These are phyloP conservation scores for Hypholoma fasciculare DNA, from an alignment of 768 basidiomycete species.

Conservation along the genomic window DNA sequence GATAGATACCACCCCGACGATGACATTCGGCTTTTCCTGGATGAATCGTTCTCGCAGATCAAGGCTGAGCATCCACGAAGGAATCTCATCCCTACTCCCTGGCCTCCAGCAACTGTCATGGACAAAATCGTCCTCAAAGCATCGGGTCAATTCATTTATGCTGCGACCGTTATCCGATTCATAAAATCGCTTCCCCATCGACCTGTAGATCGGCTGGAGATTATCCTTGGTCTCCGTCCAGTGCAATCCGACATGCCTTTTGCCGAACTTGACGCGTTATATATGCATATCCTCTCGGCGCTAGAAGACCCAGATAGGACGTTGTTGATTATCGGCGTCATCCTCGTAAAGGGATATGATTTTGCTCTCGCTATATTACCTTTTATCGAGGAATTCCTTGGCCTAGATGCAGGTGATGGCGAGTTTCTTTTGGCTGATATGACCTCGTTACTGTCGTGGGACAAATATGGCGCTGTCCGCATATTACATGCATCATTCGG, in stretches of 20 bases:
- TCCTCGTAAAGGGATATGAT: neutral
- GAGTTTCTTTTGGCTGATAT: neutral
- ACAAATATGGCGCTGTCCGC: neutral
- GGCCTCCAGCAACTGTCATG: neutral
- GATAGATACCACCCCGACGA: neutral
- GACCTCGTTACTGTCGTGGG: neutral
- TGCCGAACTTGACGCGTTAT: constrained; percentile 9
- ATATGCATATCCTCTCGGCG: neutral
- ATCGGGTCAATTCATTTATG: constrained; percentile 17
- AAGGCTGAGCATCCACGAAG: constrained; percentile 3
- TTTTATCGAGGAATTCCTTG: neutral
- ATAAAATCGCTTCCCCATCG: neutral
- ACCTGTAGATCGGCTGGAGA: constrained; percentile 4
- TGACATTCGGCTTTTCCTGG: constrained; percentile 7
- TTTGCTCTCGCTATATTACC: neutral
- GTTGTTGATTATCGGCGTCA: neutral
- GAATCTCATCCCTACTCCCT: neutral
- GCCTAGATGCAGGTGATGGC: neutral
- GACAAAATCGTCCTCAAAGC: constrained; percentile 3
- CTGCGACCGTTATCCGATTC: constrained; percentile 11
- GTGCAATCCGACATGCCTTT: neutral
- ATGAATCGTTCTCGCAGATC: neutral
- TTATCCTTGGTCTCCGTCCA: neutral
- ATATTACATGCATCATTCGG: constrained; percentile 7
- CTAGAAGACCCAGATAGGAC: neutral